Evolutionary conservation across 805 yeast genomes (phyloP).

Genomic region (Teunomyces cretensis): DNA sequence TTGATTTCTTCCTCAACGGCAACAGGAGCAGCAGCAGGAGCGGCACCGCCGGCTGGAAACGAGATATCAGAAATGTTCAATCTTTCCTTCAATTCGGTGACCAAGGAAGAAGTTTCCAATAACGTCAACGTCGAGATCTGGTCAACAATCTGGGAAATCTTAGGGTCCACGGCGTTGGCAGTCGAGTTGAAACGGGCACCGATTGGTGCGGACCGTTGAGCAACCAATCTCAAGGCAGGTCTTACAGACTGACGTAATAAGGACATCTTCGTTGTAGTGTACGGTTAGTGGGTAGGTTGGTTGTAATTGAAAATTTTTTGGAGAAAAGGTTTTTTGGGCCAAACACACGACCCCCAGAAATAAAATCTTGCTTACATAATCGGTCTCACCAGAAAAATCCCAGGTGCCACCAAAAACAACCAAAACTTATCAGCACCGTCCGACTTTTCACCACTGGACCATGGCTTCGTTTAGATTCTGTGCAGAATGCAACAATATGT

Average conservation of each 20-base stretch:
- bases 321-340: neutral
- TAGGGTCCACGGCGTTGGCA: slow-evolving; percentile 66
- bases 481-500: slow-evolving; percentile 96
- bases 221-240: slow-evolving; percentile 34
- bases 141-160: slow-evolving; percentile 83
- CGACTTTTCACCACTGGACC: neutral
- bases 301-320: slow-evolving; percentile 8
- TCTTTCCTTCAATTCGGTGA: slow-evolving; percentile 73
- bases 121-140: slow-evolving; percentile 88
- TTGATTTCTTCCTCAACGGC: slow-evolving; percentile 72
- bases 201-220: slow-evolving; percentile 23
- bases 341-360: neutral
- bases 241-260: slow-evolving; percentile 40
- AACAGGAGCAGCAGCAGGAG: slow-evolving; percentile 59
- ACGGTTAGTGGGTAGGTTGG: neutral
- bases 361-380: neutral
- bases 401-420: neutral
- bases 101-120: slow-evolving; percentile 86
- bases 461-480: slow-evolving; percentile 97
- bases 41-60: slow-evolving; percentile 66
- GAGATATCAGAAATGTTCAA: slow-evolving; percentile 94
- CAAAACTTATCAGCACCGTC: neutral
- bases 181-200: slow-evolving; percentile 50
- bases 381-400: too few relatives aligned
- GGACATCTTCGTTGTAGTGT: slow-evolving; percentile 16